Evolutionary conservation across 2,329 filamentous ascomycete species (phyloP).

Genomic region (Aaosphaeria pasadenensis): DNA sequence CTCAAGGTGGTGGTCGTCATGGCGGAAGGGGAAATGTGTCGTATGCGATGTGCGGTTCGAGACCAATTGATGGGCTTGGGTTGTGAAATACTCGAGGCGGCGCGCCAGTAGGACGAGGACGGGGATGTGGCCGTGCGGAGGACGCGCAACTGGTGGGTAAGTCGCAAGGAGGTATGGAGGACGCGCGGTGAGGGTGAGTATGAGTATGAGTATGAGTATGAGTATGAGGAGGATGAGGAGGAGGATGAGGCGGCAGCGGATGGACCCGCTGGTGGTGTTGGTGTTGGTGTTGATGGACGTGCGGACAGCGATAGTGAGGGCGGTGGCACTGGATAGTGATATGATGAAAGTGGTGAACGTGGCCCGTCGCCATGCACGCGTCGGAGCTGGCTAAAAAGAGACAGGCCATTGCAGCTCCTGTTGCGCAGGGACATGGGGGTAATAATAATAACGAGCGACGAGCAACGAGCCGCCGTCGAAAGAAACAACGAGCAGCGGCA

Average conservation of each 20-base stretch:
- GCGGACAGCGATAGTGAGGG: not conserved
- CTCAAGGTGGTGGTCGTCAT: constrained; percentile 21
- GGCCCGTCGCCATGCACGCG: constrained; percentile 24
- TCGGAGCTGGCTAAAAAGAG: constrained; percentile 28
- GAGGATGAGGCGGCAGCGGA: not conserved
- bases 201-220: constrained; percentile 15
- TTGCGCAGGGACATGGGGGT: constrained; percentile 11
- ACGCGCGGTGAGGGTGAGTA: constrained; percentile 1
- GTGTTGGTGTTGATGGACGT: not conserved
- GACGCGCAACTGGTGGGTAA: constrained; percentile 23
- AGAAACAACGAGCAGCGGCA: too few relatives aligned
- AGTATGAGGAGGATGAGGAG: constrained; percentile 1
- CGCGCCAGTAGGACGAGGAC: not conserved
- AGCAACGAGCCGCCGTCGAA: too few relatives aligned
- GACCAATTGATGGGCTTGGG: constrained; percentile 27
- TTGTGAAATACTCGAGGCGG: constrained; percentile 2
- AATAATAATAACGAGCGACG: too few relatives aligned
- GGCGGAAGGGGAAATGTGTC: constrained; percentile 25
- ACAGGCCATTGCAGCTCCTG: constrained; percentile 25
- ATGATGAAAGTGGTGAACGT: constrained; percentile 20
- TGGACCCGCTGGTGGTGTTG: not conserved
- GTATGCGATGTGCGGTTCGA: constrained; percentile 27
- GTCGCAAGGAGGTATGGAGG: constrained; percentile 8
- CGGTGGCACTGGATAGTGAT: constrained; percentile 11
- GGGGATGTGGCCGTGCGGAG: constrained; percentile 24